Percentiles rank a stretch among this genome's conserved stretches.
Evolutionary conservation across 2,329 filamentous ascomycete species (phyloP).

Genomic region (Ophioceras dolichostomum): DNA sequence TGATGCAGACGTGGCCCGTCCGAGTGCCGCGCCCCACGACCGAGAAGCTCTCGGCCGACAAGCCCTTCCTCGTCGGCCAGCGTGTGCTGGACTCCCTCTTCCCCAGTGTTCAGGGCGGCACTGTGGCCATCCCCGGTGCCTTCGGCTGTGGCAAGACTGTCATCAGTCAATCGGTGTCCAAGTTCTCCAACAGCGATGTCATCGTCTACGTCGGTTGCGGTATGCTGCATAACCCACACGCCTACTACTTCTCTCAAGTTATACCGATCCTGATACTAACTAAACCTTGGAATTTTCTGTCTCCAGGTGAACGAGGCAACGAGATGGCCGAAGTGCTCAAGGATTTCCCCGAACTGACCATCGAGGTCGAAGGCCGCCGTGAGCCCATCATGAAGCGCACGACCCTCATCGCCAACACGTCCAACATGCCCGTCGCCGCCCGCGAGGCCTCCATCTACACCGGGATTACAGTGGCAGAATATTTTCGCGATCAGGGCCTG

Average conservation of each 20-base stretch:
- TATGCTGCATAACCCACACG: too few relatives aligned
- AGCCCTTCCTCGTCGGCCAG: conserved; percentile 92
- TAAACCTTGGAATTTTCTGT: neutral
- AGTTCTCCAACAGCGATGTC: conserved; percentile 99
- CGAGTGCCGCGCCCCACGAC: conserved; percentile 86
- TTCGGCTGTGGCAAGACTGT: conserved; percentile 99
- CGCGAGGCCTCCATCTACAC: conserved; percentile 99
- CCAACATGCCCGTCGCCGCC: conserved; percentile 98
- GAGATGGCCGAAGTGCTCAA: conserved; percentile 99
- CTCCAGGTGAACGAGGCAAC: conserved; percentile 71
- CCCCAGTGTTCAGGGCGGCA: conserved; percentile 92
- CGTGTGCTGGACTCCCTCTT: conserved; percentile 93
- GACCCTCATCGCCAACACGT: conserved; percentile 95
- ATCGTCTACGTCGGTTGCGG: conserved; percentile 90
- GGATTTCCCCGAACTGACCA: conserved; percentile 97
- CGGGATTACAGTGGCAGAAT: conserved; percentile 82
- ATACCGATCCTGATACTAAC: neutral
- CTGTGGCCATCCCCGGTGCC: conserved; percentile 93
- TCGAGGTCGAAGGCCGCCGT: conserved; percentile 85
- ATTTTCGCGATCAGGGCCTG: conserved; percentile 95
- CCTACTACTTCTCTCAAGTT: too few relatives aligned
- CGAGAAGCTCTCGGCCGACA: conserved; percentile 81
- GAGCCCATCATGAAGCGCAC: conserved; percentile 99
- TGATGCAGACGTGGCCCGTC: conserved; percentile 99
- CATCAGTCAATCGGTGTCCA: conserved; percentile 96